Conservation (phyloP, 192 early-diverging fungal species). For the Coemansia sp. region DNA sequence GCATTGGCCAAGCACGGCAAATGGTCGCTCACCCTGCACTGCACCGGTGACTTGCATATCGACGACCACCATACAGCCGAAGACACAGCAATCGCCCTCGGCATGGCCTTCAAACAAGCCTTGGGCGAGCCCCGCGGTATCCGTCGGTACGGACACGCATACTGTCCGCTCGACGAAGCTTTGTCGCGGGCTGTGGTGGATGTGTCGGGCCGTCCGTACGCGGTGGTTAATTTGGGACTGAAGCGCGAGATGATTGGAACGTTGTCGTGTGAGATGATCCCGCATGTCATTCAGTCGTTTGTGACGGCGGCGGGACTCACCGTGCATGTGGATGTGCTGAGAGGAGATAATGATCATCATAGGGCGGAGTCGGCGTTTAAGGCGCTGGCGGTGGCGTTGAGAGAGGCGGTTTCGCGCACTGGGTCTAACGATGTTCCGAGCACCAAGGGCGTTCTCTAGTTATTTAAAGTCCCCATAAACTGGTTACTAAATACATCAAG, state of each 20-base stretch:
- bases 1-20: conserved; percentile 95
- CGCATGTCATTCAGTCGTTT: conserved; percentile 93
- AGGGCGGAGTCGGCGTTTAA: conserved; percentile 96
- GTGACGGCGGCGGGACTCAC: conserved; percentile 90
- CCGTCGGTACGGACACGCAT: conserved; percentile 90
- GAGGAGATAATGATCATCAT: conserved; percentile 97
- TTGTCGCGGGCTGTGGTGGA: conserved; percentile 93
- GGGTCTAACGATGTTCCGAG: conserved; percentile 90
- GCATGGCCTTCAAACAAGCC: conserved; percentile 90
- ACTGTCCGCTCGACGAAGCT: conserved; percentile 96
- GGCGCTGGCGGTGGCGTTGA: conserved; percentile 90
- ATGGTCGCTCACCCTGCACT: conserved; percentile 84
- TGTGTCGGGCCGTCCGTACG: conserved; percentile 91
- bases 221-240: conserved; percentile 79
- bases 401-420: conserved; percentile 81
- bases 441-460: conserved; percentile 87
- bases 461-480: no score
- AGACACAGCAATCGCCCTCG: conserved; percentile 91
- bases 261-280: conserved; percentile 97
- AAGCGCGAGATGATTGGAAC: conserved; percentile 90
- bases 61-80: conserved; percentile 99
- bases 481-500: no score
- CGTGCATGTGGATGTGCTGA: conserved; percentile 92
- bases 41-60: conserved; percentile 93
- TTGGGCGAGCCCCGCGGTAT: conserved; percentile 87